Evolutionary conservation across 129 eudicot genomes (phyloP), one percentile per base, ranked within the genome.

Genomic region (Lactuca sativa): DNA sequence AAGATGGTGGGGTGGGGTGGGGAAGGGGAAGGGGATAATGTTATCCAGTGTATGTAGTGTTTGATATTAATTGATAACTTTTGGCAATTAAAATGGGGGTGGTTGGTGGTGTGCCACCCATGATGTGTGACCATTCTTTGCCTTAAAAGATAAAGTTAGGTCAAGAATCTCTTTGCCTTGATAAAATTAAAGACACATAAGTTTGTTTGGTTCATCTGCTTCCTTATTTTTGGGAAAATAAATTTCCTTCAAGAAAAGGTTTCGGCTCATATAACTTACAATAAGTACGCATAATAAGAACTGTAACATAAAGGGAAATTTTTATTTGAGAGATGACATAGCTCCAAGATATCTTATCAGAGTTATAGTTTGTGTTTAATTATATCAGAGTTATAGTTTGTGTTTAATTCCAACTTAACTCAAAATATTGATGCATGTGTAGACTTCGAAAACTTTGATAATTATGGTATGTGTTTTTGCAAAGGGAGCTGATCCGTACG

Each of bases 11-110:
- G 67, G 67, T 31, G 4, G 30, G 30, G 30, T 25, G 1, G 30
- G 30, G 30, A 25, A 25, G 30, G 77, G 74, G 6, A 17, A 33
- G 41, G 18, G 41, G 79, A 75, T 75, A 75, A 75, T 67, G 73
- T 58, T 66, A 66, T 58, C 74, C 30, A 48, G 53, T 71, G 52
- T 47, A 11, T 47, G 52, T 15, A 48, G 53, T 71, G 52, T 47
- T 47, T 47, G 52, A 47, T 64, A 74, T 74, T 59, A 48, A 72
- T 49, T 64, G 70, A 64, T 64, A 47, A 47, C 62, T 66, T 74
- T 75, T 75, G 68, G 34, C 68, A 59, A 32, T 32, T 52, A 47
- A 47, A 12, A 66, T 66, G 54, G 75, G 65, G 75, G 36, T 59
- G 54, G 48, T 68, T 53, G 62, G 64, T 63, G 56, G 30, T 53